Evolutionary conservation across 2,329 filamentous ascomycete species (phyloP), one percentile per base, ranked within the genome.

Genomic region (Xylaria sp.): DNA sequence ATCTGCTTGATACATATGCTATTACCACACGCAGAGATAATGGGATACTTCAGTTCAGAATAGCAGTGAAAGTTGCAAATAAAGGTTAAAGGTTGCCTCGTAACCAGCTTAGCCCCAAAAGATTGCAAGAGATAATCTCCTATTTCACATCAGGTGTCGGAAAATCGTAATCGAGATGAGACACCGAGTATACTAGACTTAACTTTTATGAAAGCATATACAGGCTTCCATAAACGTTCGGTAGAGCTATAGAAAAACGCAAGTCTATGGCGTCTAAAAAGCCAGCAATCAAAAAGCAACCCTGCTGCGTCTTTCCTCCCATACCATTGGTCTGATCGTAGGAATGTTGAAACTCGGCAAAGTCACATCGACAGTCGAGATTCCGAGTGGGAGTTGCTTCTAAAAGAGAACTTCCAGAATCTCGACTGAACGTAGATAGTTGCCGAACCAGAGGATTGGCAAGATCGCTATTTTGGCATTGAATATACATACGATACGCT

Each of bases 401-500:
- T 10, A 25, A 5, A 41, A 25, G 33, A 33, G 25, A 4, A 13
- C 33, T n/a, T 54, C n/a, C n/a, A n/a, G 15, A 36, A 18, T 46
- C 23, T 55, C 2, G 51, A 23, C 23, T 12, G 15, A 25, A 36
- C 5, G 23, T 33, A 12, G 18, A 48, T 15, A 7, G 18, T 33
- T 28, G 36, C 51, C 18, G 33, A 41, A 9, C 7, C 18, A 46
- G n/a, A 33, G 8, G 2, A 31, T 13, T 2, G n/a, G 23, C 20
- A 31, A 39, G n/a, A 51, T 49, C 49, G 5, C 12, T 15, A 28
- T 56, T 33, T 41, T 64, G 28, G 31, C 9, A 23, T 49, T 20
- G 18, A 43, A 64, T 58, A 46, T 49, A 52, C 25, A 58, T 12
- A 58, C 33, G 7, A 39, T 5, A 20, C 28, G 31, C 10, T 54